Evolutionary conservation across 768 basidiomycete species (phyloP).

Genomic region (Amanita pseudoporphyria): DNA sequence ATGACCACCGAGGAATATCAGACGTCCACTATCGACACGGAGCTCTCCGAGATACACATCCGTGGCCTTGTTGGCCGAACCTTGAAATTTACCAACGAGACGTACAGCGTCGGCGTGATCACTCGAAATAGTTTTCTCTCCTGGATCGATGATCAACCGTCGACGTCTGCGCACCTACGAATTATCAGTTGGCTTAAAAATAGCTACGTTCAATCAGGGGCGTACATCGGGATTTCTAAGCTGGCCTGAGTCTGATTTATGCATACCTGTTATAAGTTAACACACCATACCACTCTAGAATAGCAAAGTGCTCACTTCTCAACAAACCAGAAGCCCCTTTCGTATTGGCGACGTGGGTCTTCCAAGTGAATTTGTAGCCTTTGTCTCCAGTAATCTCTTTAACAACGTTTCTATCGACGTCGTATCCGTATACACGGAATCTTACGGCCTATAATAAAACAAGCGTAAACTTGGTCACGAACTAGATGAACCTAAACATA

Average conservation of each 20-base stretch:
- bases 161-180: constrained; percentile 3
- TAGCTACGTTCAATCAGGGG: constrained; percentile 6
- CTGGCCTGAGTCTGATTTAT: no score
- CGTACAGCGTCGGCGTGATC: constrained; percentile 6
- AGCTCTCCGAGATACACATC: constrained; percentile 16
- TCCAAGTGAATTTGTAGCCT: constrained; percentile 19
- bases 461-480: not conserved
- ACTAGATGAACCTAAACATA: constrained; percentile 4
- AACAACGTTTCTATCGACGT: constrained; percentile 15
- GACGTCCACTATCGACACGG: constrained; percentile 16
- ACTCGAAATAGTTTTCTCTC: constrained; percentile 2
- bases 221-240: not conserved
- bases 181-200: not conserved
- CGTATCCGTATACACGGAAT: constrained; percentile 24
- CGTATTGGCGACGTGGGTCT: constrained; percentile 23
- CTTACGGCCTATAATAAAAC: constrained; percentile 17
- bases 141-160: constrained; percentile 15
- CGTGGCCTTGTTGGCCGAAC: constrained; percentile 11
- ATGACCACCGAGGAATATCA: constrained; percentile 21
- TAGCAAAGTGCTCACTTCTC: constrained; percentile 8
- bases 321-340: constrained; percentile 16
- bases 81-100: constrained; percentile 12
- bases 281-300: no score
- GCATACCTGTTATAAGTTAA: no score
- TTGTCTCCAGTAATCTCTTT: constrained; percentile 18